phyloP scores from a whole-genome alignment of 139 green algal species.

The Bryopsis sp. region DNA sequence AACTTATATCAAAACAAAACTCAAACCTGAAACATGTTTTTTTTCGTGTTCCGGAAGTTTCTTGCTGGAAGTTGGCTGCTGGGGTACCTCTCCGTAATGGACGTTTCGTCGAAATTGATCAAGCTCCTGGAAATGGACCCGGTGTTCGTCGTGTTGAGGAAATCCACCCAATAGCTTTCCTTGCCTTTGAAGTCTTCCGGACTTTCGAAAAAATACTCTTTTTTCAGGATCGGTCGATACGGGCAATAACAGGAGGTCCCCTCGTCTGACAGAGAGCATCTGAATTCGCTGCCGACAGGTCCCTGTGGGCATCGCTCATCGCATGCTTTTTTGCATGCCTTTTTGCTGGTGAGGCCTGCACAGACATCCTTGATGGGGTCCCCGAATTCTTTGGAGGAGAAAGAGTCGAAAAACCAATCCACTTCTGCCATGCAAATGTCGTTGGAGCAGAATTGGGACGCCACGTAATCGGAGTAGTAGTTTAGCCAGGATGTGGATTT shows the following conservation, averaged over 20 bases:
- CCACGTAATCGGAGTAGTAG: slow-evolving; percentile 13
- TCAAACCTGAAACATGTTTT: no score
- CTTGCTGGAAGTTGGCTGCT: no score
- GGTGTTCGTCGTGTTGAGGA: not conserved
- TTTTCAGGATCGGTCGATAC: not conserved
- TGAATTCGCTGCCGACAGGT: not conserved
- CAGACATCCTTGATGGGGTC: not conserved
- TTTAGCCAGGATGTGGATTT: not conserved
- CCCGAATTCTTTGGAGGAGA: slow-evolving; percentile 1
- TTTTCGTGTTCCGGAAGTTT: no score
- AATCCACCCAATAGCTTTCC: slow-evolving; percentile 10
- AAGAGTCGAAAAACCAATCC: slow-evolving; percentile 11
- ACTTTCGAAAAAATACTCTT: slow-evolving; percentile 7
- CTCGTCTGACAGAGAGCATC: not conserved
- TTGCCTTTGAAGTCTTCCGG: not conserved
- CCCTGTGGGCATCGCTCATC: slow-evolving; percentile 2
- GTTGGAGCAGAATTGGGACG: slow-evolving; percentile 7
- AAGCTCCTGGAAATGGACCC: slow-evolving; percentile 1
- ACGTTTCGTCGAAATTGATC: not conserved
- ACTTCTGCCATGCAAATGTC: slow-evolving; percentile 13
- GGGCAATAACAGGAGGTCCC: not conserved
- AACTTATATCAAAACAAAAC: no score
- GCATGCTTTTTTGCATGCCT: not conserved
- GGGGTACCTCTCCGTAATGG: not conserved
- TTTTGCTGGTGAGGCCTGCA: not conserved